Conservation (phyloP, 805 yeast genomes). For the Teunomyces funiuensis region DNA sequence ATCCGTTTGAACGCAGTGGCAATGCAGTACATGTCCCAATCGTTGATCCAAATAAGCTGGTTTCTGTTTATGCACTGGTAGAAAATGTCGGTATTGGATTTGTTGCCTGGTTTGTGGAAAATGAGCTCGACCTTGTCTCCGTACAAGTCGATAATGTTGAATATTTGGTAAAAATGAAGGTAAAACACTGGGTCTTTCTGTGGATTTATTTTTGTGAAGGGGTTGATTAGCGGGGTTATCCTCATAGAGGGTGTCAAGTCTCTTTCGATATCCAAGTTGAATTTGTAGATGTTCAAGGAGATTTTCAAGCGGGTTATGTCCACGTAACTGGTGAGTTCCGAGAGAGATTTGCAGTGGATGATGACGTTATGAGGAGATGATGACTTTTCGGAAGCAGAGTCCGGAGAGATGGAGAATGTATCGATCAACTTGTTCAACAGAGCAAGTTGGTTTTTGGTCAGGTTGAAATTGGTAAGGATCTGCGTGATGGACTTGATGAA, state of each 20-base stretch:
- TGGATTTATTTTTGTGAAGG: constrained; percentile 19
- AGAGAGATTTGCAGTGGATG: constrained; percentile 47
- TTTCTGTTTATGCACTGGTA: constrained; percentile 52
- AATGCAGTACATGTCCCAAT: constrained; percentile 56
- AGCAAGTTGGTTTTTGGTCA: constrained; percentile 32
- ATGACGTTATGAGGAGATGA: constrained; percentile 18
- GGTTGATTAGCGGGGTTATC: constrained; percentile 21
- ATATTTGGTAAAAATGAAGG: constrained; percentile 51
- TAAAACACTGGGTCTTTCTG: constrained; percentile 21
- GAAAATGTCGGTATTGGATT: constrained; percentile 43
- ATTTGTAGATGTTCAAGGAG: constrained; percentile 70
- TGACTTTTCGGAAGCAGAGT: constrained; percentile 38
- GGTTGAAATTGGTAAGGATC: constrained; percentile 58
- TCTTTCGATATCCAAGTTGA: constrained; percentile 57
- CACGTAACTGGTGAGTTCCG: constrained; percentile 57
- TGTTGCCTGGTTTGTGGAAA: constrained; percentile 59
- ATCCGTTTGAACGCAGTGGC: constrained; percentile 46
- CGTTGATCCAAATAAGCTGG: constrained; percentile 53
- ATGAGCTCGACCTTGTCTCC: constrained; percentile 45
- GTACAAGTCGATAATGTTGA: constrained; percentile 47
- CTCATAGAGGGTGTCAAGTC: constrained; percentile 17
- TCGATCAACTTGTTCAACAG: constrained; percentile 27
- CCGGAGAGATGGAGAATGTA: constrained; percentile 18
- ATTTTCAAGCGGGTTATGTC: constrained; percentile 79
- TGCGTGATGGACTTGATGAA: constrained; percentile 76